Conservation (phyloP, 2,329 filamentous ascomycete species). For the Phyllosticta paracitricarpa region DNA sequence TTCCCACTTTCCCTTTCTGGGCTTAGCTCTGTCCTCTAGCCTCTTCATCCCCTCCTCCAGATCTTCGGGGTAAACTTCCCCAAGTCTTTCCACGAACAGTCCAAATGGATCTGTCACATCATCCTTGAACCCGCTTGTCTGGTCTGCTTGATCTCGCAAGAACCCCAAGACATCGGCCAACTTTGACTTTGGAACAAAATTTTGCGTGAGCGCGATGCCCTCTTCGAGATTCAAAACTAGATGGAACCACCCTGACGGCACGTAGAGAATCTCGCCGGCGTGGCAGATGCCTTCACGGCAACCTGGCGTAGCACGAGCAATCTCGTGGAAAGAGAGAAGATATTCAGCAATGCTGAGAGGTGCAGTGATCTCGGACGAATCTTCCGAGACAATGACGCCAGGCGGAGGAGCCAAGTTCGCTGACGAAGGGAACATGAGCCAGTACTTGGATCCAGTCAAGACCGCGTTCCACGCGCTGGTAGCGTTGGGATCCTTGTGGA, state of each 20-base stretch:
- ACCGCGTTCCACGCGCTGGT: constrained; percentile 90
- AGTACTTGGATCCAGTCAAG: constrained; percentile 83
- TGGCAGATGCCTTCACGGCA: constrained; percentile 79
- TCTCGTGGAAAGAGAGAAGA: constrained; percentile 78
- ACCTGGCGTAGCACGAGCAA: constrained; percentile 64
- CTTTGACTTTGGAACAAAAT: constrained; percentile 75
- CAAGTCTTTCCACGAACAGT: constrained; percentile 63
- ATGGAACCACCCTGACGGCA: constrained; percentile 95
- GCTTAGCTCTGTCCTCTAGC: constrained; percentile 51
- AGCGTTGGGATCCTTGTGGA: constrained; percentile 72
- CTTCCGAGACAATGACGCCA: constrained; percentile 79
- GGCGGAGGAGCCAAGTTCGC: constrained; percentile 57
- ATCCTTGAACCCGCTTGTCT: constrained; percentile 75
- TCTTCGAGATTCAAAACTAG: constrained; percentile 81
- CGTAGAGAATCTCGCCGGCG: constrained; percentile 79
- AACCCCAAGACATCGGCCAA: constrained; percentile 69
- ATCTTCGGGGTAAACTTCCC: constrained; percentile 53
- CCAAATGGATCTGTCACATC: constrained; percentile 62
- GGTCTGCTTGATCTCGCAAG: constrained; percentile 68
- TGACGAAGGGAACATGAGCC: constrained; percentile 91
- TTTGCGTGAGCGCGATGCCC: constrained; percentile 85
- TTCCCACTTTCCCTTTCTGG: constrained; percentile 70
- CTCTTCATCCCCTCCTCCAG: constrained; percentile 52
- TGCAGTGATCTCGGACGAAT: constrained; percentile 86
- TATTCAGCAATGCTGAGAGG: constrained; percentile 96